These are phyloP conservation scores for Echites panduratus DNA, from an alignment of 257 asterid species.

Conservation along the genomic window DNA sequence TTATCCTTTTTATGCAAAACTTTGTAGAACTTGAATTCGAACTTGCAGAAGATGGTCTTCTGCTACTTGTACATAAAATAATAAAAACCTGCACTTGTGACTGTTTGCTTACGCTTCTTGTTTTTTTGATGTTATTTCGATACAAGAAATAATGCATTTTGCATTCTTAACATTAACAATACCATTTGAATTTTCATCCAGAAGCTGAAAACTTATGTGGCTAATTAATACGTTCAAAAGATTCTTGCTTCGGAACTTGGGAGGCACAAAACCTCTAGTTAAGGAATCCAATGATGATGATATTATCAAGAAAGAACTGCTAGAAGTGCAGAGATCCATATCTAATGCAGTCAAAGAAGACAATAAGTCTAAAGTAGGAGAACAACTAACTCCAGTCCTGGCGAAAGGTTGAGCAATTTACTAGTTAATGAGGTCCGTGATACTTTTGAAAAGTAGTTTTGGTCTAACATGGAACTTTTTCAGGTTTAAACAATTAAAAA, in stretches of 20 bases:
- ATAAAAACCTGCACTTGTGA: no score
- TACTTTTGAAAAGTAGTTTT: constrained; percentile 1
- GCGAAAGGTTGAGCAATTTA: constrained; percentile 62
- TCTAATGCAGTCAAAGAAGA: constrained; percentile 40
- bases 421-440: constrained; percentile 5
- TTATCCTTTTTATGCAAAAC: no score
- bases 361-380: constrained; percentile 33
- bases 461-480: constrained; percentile 16
- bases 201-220: no score
- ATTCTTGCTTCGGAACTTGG: constrained; percentile 83
- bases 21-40: no score
- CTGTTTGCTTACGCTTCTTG: no score
- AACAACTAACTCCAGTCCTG: constrained; percentile 49
- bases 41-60: no score
- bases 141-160: no score
- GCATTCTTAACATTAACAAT: no score
- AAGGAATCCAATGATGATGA: constrained; percentile 42
- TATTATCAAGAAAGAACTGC: constrained; percentile 39
- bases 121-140: no score
- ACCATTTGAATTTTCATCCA: no score
- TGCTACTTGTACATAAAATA: no score
- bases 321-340: constrained; percentile 36
- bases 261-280: constrained; percentile 71
- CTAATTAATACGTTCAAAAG: no score
- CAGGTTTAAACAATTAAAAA: constrained; percentile 88